A percentile compares a stretch with the other conserved stretches of the same genome.
Evolutionary conservation across 2,329 filamentous ascomycete genomes (phyloP).

Genomic region (Fusarium pseudoanthophilum): DNA sequence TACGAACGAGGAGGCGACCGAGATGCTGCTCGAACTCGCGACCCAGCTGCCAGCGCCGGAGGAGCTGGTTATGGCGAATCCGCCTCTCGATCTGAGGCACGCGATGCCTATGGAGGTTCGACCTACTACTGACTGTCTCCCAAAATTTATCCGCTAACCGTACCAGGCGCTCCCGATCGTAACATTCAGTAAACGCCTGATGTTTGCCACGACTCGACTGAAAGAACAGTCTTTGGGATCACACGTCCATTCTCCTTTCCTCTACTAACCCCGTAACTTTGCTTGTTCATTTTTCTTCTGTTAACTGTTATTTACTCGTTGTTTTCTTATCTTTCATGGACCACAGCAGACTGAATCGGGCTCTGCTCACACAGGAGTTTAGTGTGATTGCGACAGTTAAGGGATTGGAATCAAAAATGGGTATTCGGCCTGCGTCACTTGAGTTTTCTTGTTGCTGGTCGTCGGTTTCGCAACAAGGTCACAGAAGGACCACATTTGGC

Average conservation of each 20-base stretch:
- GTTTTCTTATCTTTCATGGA: slow-evolving; percentile 45
- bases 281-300: slow-evolving; percentile 44
- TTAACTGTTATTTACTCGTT: slow-evolving; percentile 40
- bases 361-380: slow-evolving; percentile 52
- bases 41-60: slow-evolving; percentile 50
- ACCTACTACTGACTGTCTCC: slow-evolving; percentile 35
- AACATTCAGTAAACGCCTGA: slow-evolving; percentile 39
- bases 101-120: slow-evolving; percentile 59
- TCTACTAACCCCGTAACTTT: slow-evolving; percentile 43
- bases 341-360: slow-evolving; percentile 45
- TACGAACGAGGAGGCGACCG: slow-evolving; percentile 60
- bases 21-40: slow-evolving; percentile 54
- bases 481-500: slow-evolving; percentile 53
- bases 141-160: slow-evolving; percentile 44
- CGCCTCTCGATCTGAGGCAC: slow-evolving; percentile 55
- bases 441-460: slow-evolving; percentile 51
- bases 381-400: slow-evolving; percentile 52
- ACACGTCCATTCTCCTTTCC: slow-evolving; percentile 44
- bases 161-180: slow-evolving; percentile 47
- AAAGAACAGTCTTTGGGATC: slow-evolving; percentile 34
- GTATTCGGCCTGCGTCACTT: slow-evolving; percentile 50
- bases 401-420: slow-evolving; percentile 50
- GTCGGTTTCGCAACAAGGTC: slow-evolving; percentile 52
- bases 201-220: slow-evolving; percentile 24
- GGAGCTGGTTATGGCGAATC: slow-evolving; percentile 55